These are phyloP conservation scores for Coniferiporia weirii DNA, from an alignment of 1,284 basidiomycete genomes.

Conservation along the genomic window DNA sequence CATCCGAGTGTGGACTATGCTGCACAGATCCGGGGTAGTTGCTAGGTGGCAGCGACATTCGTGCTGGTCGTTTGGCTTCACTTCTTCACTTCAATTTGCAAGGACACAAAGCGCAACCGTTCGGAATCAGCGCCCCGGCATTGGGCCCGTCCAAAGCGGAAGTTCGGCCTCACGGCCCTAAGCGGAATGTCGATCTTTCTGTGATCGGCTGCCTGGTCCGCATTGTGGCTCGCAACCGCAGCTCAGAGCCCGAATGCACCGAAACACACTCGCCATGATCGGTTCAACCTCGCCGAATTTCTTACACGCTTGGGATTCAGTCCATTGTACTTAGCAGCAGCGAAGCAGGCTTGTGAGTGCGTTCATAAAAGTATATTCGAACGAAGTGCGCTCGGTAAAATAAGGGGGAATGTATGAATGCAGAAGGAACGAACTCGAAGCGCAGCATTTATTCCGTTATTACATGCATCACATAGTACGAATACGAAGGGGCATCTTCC, in stretches of 20 bases:
- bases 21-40: not conserved
- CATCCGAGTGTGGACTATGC: not conserved
- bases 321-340: not conserved
- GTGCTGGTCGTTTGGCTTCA: not conserved
- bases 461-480: not conserved
- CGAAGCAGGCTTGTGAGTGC: not conserved
- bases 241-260: not conserved
- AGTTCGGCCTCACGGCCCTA: not conserved
- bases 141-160: not conserved
- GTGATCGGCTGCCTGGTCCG: not conserved
- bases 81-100: no score
- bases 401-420: not conserved
- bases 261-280: not conserved
- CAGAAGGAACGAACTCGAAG: not conserved
- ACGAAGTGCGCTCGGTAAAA: conserved; percentile 2
- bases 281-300: not conserved
- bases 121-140: not conserved
- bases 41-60: not conserved
- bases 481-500: not conserved
- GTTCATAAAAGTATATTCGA: not conserved
- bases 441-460: not conserved
- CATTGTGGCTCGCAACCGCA: not conserved
- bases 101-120: not conserved
- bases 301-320: not conserved
- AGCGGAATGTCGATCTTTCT: not conserved